Evolutionary conservation across 805 yeast species (phyloP).

Genomic region (Kazachstania bromeliacearum): DNA sequence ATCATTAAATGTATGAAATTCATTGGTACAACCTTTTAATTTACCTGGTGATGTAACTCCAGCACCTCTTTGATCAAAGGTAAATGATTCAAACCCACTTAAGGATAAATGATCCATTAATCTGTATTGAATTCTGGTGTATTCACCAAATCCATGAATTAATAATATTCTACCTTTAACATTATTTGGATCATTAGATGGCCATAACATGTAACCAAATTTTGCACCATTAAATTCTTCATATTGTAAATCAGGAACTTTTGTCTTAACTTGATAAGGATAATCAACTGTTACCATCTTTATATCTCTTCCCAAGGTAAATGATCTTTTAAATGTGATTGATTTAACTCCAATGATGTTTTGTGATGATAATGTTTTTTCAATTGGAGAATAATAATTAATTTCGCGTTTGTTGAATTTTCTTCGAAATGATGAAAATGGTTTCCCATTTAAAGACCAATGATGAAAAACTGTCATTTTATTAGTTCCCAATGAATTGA

Average conservation of each 20-base stretch:
- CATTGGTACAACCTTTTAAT: slow-evolving; percentile 47
- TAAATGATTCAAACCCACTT: slow-evolving; percentile 54
- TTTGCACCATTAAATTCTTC: slow-evolving; percentile 22
- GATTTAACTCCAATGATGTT: too few species aligned
- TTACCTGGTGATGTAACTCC: slow-evolving; percentile 54
- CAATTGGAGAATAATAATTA: too few species aligned
- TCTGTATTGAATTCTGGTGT: slow-evolving; percentile 39
- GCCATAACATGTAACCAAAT: slow-evolving; percentile 26
- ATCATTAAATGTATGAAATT: slow-evolving; percentile 46
- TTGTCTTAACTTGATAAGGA: slow-evolving; percentile 19
- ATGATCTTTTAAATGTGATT: too few species aligned
- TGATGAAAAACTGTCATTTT: too few species aligned
- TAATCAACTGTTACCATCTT: slow-evolving; percentile 7
- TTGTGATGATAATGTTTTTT: too few species aligned
- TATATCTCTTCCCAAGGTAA: too few species aligned
- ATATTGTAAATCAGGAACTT: slow-evolving; percentile 16
- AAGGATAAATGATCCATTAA: slow-evolving; percentile 43
- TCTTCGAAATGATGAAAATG: too few species aligned
- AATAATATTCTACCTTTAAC: slow-evolving; percentile 46
- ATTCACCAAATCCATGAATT: slow-evolving; percentile 69
- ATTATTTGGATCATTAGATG: slow-evolving; percentile 3
- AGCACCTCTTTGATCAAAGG: slow-evolving; percentile 70
- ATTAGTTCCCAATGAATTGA: too few species aligned
- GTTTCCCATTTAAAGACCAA: too few species aligned
- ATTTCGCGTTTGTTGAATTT: too few species aligned